Evolutionary conservation across 2,329 filamentous ascomycete genomes (phyloP), one percentile per base, ranked within the genome.

Genomic region (Zarea fungicola): DNA sequence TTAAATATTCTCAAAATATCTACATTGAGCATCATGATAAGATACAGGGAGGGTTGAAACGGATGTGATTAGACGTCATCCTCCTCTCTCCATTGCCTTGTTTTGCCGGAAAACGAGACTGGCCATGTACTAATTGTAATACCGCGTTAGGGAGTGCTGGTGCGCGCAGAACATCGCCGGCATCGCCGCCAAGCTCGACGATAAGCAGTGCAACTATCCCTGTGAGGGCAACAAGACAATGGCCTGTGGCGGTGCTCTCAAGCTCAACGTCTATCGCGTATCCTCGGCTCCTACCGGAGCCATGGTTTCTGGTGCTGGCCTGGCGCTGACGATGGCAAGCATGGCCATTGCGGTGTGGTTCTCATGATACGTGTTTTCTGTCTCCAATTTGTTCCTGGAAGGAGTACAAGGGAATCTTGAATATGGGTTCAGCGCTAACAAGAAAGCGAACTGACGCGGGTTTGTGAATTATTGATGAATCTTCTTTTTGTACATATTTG

Each of bases 111-210:
- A 31, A 28, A 37, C 14, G n/a, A n/a, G n/a, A n/a, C n/a, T n/a
- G n/a, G n/a, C n/a, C 13, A 23, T 9, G 23, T 6, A 23, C 18
- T 42, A 42, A 22, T 21, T 4, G 22, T 6, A 13, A 40, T 40
- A 14, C 18, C 21, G 13, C 44, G 28, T 28, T n/a, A 78, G 77
- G 48, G 78, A 83, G 65, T 84, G 80, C 69, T 83, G 77, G 72
- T 84, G 81, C 61, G 70, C 75, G 19, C 65, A 72, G 16, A 65
- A 65, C 40, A 57, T 83, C n/a, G 71, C 71, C 8, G 61, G 64
- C 8, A 67, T 79, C 21, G 70, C 76, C 14, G 60, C 58, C 9
- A 69, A 71, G 52, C 60, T 80, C 9, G 56, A 68, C 25, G 77
- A 81, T 19, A 55, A 54, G 16, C 63, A 65, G 3, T 84, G 80